These are phyloP conservation scores for Geotrichum siamense DNA, from an alignment of 1,139 yeast genomes.

Conservation along the genomic window DNA sequence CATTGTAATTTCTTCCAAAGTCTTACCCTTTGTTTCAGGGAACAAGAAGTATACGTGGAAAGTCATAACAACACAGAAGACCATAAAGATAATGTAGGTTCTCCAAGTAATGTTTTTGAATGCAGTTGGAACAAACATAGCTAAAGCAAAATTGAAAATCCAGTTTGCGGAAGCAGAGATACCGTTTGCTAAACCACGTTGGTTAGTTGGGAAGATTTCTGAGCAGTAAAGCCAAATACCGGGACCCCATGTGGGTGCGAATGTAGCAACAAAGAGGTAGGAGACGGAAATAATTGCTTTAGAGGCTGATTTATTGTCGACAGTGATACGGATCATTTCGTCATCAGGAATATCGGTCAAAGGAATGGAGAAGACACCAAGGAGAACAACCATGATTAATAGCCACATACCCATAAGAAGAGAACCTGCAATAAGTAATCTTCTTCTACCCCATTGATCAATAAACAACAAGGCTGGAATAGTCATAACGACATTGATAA, in stretches of 20 bases:
- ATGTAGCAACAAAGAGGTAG: slow-evolving; percentile 58
- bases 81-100: slow-evolving; percentile 55
- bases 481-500: slow-evolving; percentile 38
- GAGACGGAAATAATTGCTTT: slow-evolving; percentile 52
- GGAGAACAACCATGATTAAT: slow-evolving; percentile 40
- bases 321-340: slow-evolving; percentile 44
- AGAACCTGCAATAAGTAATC: slow-evolving; percentile 37
- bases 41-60: slow-evolving; percentile 51
- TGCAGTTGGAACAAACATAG: slow-evolving; percentile 47
- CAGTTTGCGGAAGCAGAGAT: slow-evolving; percentile 54
- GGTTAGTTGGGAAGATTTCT: slow-evolving; percentile 51
- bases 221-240: slow-evolving; percentile 54
- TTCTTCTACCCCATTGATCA: slow-evolving; percentile 51
- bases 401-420: slow-evolving; percentile 41
- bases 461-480: slow-evolving; percentile 42
- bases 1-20: slow-evolving; percentile 61
- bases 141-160: slow-evolving; percentile 54
- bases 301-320: slow-evolving; percentile 35
- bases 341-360: slow-evolving; percentile 35
- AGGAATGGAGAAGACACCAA: slow-evolving; percentile 40
- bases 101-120: slow-evolving; percentile 49
- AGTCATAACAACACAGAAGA: slow-evolving; percentile 50
- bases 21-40: slow-evolving; percentile 62
- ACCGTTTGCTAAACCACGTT: slow-evolving; percentile 49
- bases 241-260: slow-evolving; percentile 67